These are phyloP conservation scores for Lipomyces oligophaga DNA, from an alignment of 805 yeast species.

Conservation along the genomic window DNA sequence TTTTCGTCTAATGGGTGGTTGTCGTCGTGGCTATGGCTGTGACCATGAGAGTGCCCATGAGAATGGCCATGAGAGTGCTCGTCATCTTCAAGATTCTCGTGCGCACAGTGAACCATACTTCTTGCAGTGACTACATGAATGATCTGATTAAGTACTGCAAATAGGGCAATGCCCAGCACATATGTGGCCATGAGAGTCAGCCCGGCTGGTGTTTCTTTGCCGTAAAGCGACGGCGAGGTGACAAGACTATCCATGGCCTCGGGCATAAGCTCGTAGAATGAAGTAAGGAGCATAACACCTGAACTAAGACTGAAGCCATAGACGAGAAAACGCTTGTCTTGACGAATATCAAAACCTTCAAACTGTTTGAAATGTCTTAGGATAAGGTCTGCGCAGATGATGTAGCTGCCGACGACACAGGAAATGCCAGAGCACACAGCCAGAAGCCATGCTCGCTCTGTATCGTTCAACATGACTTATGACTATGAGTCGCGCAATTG, in stretches of 20 bases:
- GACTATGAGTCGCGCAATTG: too few species aligned
- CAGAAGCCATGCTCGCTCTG: constrained; percentile 54
- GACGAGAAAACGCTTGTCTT: constrained; percentile 62
- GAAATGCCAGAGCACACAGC: constrained; percentile 63
- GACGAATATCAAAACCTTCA: constrained; percentile 51
- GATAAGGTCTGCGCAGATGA: constrained; percentile 59
- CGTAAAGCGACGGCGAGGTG: constrained; percentile 33
- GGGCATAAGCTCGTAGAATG: constrained; percentile 75
- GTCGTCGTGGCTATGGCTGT: constrained; percentile 9
- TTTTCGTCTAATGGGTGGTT: neutral
- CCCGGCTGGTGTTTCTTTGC: constrained; percentile 35
- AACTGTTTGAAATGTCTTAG: constrained; percentile 45
- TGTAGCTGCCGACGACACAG: constrained; percentile 66
- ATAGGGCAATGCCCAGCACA: constrained; percentile 57
- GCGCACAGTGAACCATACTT: constrained; percentile 82
- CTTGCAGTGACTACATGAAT: constrained; percentile 76
- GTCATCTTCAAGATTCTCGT: constrained; percentile 43
- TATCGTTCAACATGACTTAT: too few species aligned
- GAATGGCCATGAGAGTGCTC: constrained; percentile 29
- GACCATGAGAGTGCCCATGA: constrained; percentile 30
- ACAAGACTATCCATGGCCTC: constrained; percentile 50
- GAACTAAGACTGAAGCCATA: constrained; percentile 72
- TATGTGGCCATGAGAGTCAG: constrained; percentile 46
- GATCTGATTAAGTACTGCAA: constrained; percentile 56
- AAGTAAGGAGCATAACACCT: constrained; percentile 76